Percentiles rank a stretch among this genome's conserved stretches.
Evolutionary conservation across 805 yeast genomes (phyloP).

Genomic region (Hanseniaspora clermontiae): DNA sequence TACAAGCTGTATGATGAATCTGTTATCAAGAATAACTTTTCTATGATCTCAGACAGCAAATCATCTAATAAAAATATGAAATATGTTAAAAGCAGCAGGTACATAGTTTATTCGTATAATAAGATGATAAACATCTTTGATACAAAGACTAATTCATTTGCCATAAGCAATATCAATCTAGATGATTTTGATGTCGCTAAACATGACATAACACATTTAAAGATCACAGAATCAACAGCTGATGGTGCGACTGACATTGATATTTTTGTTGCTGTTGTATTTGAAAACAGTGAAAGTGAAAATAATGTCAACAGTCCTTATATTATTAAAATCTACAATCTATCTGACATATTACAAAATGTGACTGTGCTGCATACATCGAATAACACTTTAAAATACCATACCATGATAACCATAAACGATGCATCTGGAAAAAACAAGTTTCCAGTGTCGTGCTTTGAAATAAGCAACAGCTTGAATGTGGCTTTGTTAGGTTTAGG

Average conservation of each 20-base stretch:
- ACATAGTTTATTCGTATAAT: not conserved
- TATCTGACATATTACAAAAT: not conserved
- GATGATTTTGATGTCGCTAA: constrained; percentile 3
- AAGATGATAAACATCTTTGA: not conserved
- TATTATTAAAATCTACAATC: constrained; percentile 1
- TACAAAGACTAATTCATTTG: not conserved
- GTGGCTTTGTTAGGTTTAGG: constrained; percentile 47
- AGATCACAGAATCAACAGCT: not conserved
- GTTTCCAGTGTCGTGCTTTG: constrained; percentile 40
- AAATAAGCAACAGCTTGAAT: constrained; percentile 44
- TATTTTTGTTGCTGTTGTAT: not conserved
- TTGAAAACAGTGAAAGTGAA: not conserved
- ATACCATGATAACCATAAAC: constrained; percentile 4
- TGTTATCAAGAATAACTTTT: not conserved
- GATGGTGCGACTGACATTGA: not conserved
- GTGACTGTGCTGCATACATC: not conserved
- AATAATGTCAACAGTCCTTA: constrained; percentile 5
- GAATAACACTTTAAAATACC: not conserved
- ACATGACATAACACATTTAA: not conserved
- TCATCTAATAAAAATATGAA: not conserved
- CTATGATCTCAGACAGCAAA: not conserved
- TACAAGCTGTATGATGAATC: constrained; percentile 3
- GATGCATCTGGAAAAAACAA: constrained; percentile 32
- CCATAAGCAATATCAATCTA: not conserved
- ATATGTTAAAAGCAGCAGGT: not conserved